These are phyloP conservation scores for Dictyostelium firmibasis DNA, from an alignment of 78 protist species.

Conservation along the genomic window DNA sequence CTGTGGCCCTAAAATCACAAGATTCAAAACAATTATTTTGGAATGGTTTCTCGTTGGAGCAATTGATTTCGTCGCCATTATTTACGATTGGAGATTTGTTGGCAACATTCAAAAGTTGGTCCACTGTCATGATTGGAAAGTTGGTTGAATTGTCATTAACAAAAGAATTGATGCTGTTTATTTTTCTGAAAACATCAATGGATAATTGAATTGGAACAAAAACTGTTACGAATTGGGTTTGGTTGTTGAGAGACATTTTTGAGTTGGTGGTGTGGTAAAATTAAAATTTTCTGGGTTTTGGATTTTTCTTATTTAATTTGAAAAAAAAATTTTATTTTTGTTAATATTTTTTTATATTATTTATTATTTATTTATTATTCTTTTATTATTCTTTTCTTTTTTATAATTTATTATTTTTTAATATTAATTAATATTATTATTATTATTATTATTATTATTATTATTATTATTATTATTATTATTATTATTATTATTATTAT, in stretches of 20 bases:
- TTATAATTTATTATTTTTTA: too few species aligned
- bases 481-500: too few species aligned
- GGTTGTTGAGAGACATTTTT: conserved; percentile 11
- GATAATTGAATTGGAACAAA: conserved; percentile 51
- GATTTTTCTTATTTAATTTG: not conserved
- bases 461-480: too few species aligned
- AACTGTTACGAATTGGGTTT: conserved; percentile 35
- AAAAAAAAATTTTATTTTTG: not conserved
- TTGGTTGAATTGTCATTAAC: not conserved
- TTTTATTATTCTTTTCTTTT: too few species aligned
- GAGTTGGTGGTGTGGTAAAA: too few species aligned
- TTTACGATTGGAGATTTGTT: not conserved
- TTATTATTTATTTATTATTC: too few species aligned
- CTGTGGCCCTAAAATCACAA: not conserved
- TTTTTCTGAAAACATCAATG: not conserved
- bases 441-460: too few species aligned
- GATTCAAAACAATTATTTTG: conserved; percentile 7
- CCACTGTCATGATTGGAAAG: not conserved
- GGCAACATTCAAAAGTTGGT: not conserved
- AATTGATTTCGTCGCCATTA: not conserved
- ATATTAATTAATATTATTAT: too few species aligned
- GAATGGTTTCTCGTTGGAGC: not conserved
- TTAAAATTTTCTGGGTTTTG: not conserved
- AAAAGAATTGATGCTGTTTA: not conserved
- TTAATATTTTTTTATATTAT: too few species aligned